Base-by-base conservation (phyloP, 176 grass and related monocot species). In the Pontederia paniculata region DNA sequence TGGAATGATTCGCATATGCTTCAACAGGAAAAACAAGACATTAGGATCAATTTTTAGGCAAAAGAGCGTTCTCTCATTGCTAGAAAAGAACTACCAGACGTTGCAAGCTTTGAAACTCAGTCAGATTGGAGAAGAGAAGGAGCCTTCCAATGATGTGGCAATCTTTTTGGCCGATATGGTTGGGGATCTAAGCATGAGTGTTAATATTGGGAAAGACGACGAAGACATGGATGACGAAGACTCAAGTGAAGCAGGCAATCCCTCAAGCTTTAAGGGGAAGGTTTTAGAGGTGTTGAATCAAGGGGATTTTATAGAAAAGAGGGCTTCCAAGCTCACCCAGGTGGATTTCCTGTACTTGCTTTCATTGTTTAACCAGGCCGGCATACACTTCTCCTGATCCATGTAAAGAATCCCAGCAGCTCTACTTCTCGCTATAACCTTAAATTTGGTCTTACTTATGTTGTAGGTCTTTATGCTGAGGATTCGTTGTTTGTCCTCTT, bases 71-170 rank as follows among this genome's bases (percentile, higher is more conserved):
- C 73, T 97, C 60, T 68, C 81, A 52, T 57, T 97, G 50, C 68
- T 97, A 17, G 91, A 97, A 80, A 97, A 90, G 80, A 97, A 97
- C 65, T 90, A 84, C 70, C 89, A 88, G 77, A 97, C 83, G 10
- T 64, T 87, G 70, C 77, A 97, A 60, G 81, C 86, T n/a, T 88
- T 97, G 45, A 75, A 86, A 56, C 65, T 75, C 44, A 20, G 65
- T 12, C 69, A 73, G 60, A 77, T 84, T 22, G 23, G 66, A 23
- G 60, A 81, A 12, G 59, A 61, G 0, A 74, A 72, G 44, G 74
- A 87, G 48, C 54, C 66, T 45, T 44, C 68, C 0, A 77, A 84
- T 42, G 86, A 97, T 5, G 72, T 97, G 9, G 76, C 77, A 0
- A 57, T 84, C 57, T 65, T 97, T 61, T 65, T 97, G 37, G 86